phyloP scores from a whole-genome alignment of 192 early-diverging fungal species.

The Lobosporangium transversale region DNA sequence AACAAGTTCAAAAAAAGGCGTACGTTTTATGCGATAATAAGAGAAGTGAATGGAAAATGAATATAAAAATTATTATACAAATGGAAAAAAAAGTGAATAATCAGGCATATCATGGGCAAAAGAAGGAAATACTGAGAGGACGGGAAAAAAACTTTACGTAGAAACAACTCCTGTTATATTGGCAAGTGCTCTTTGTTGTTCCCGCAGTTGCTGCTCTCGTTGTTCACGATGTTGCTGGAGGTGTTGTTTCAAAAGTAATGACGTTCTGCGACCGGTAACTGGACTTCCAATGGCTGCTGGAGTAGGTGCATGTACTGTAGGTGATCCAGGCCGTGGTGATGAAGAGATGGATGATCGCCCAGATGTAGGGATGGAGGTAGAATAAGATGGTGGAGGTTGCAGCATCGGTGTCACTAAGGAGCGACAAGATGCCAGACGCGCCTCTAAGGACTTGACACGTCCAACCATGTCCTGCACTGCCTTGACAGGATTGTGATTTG shows the following conservation, averaged over 20 bases:
- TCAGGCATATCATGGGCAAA: too few species aligned
- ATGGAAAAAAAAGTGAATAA: too few species aligned
- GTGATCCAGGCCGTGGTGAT: conserved; percentile 22
- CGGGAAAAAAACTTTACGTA: too few species aligned
- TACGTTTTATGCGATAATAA: too few species aligned
- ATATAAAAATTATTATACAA: too few species aligned
- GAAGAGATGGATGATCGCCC: conserved; percentile 12
- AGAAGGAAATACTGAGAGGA: too few species aligned
- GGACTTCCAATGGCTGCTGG: conserved; percentile 7
- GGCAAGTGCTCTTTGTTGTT: conserved; percentile 18
- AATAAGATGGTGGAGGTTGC: conserved; percentile 63
- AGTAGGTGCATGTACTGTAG: conserved; percentile 3
- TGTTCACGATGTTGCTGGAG: conserved; percentile 39
- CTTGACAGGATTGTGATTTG: conserved; percentile 65
- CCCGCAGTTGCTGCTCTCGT: conserved; percentile 9
- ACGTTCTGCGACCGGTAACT: conserved; percentile 29
- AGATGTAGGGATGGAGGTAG: conserved; percentile 37
- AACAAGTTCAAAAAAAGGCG: too few species aligned
- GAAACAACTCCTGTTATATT: conserved; percentile 6
- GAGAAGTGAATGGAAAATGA: too few species aligned
- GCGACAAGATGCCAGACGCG: conserved; percentile 76
- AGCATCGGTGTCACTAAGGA: conserved; percentile 79
- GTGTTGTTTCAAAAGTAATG: conserved; percentile 39
- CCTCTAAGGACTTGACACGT: conserved; percentile 78
- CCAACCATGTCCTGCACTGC: conserved; percentile 83